Conservation (phyloP, 2,329 filamentous ascomycete species). For the Xylaria sp. region DNA sequence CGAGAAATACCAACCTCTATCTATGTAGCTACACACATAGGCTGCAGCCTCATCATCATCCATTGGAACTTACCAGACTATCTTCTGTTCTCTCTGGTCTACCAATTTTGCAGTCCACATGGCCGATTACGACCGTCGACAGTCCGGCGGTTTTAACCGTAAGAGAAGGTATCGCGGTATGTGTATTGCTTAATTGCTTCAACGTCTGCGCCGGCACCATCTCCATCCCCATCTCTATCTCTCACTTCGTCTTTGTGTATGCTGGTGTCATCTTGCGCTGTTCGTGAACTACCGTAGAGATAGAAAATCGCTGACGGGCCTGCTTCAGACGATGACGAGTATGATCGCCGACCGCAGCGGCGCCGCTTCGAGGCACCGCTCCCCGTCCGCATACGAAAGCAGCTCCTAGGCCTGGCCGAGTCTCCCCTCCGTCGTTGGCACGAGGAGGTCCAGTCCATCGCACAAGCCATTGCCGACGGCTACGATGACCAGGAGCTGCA, state of each 20-base stretch:
- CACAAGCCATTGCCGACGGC: slow-evolving; percentile 81
- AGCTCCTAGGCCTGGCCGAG: slow-evolving; percentile 83
- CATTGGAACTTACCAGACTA: slow-evolving; percentile 12
- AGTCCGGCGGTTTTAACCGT: slow-evolving; percentile 61
- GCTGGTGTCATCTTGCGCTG: background rate
- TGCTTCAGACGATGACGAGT: slow-evolving; percentile 75
- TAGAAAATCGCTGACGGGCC: slow-evolving; percentile 7
- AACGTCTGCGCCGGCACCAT: background rate
- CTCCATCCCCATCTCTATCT: slow-evolving; percentile 6
- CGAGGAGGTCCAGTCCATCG: slow-evolving; percentile 80
- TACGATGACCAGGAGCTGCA: slow-evolving; percentile 84
- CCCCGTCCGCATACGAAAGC: slow-evolving; percentile 77
- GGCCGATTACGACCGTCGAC: slow-evolving; percentile 69
- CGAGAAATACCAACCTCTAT: slow-evolving; percentile 2
- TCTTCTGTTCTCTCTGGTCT: background rate
- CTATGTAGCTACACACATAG: background rate
- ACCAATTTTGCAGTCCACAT: slow-evolving; percentile 48
- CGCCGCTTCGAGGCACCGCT: slow-evolving; percentile 78
- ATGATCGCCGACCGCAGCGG: slow-evolving; percentile 77
- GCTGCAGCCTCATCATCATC: background rate
- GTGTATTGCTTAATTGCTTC: slow-evolving; percentile 36
- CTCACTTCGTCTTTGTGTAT: slow-evolving; percentile 20
- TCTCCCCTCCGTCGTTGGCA: slow-evolving; percentile 80
- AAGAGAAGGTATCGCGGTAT: slow-evolving; percentile 85
- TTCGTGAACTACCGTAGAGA: background rate